Evolutionary conservation across 305 asterid genomes (phyloP), one percentile per base, ranked within the genome.

Genomic region (Andrographis paniculata): DNA sequence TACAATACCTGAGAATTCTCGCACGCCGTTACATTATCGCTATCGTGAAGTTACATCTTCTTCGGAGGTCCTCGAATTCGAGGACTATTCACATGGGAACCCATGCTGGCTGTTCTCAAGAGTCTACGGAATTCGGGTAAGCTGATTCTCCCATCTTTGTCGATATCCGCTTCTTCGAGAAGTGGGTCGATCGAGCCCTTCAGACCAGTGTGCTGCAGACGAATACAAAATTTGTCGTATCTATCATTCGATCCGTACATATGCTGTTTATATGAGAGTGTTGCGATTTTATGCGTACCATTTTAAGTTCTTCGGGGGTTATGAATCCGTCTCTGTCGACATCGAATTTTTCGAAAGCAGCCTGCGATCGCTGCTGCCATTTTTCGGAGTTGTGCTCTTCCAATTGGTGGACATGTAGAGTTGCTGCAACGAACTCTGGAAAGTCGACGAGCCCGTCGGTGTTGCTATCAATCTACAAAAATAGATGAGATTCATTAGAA

Each of bases 361-460:
- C 71, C 52, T 67, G 87, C 4, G 96, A 87, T 49, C 80, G 68
- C 48, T 78, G 75, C 37, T 76, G 89, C 99, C 99, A 91, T 61
- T 78, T 84, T 42, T 59, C 86, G 0, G 83, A 69, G 66, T 83
- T 73, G 49, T 91, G 96, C 74, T 87, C 99, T 66, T 86, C 94
- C 68, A 91, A 57, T 53, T 91, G 99, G 68, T 80, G 88, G 55
- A 91, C 96, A 44, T 91, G 99, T 27, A 91, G 51, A 2, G 99
- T 87, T 42, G 99, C 99, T 12, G 99, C 99, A 30, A 81, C 96
- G 30, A 91, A 91, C 75, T 91, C 99, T 1, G 94, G 31, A 79
- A 91, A 91, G 68, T 91, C 96, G 43, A 91, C 95, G 1, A 91
- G 95, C 35, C 99, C 96, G 52, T 91, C 99, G 0, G 96, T 79